These are phyloP conservation scores for Oidium heveae DNA, from an alignment of 2,329 filamentous ascomycete species.

Conservation along the genomic window DNA sequence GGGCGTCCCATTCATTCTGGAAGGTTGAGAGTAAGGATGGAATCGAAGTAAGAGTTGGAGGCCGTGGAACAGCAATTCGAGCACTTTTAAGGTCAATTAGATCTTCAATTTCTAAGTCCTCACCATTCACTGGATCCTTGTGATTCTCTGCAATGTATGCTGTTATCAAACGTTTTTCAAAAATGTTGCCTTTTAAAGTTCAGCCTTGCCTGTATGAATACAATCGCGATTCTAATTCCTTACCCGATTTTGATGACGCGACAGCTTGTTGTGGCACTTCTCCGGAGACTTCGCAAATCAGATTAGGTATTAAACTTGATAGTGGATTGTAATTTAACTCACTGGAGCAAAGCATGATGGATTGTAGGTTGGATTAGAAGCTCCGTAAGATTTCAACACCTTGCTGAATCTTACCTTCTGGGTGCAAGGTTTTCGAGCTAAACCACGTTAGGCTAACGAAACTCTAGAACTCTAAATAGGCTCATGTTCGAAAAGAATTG, in stretches of 20 bases:
- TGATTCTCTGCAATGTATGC: slow-evolving; percentile 84
- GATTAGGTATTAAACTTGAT: slow-evolving; percentile 7
- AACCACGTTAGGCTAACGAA: no score
- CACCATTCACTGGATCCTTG: slow-evolving; percentile 73
- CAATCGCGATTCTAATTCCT: slow-evolving; percentile 13
- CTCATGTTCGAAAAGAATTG: no score
- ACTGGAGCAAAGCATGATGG: slow-evolving; percentile 40
- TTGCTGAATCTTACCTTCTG: no score
- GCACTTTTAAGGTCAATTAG: slow-evolving; percentile 68
- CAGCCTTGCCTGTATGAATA: slow-evolving; percentile 2
- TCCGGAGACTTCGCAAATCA: slow-evolving; percentile 47
- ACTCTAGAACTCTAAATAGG: no score
- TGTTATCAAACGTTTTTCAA: slow-evolving; percentile 86
- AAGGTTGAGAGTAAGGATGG: slow-evolving; percentile 83
- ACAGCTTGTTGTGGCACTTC: slow-evolving; percentile 89
- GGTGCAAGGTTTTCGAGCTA: no score
- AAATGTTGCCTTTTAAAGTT: slow-evolving; percentile 43
- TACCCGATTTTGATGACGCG: slow-evolving; percentile 82
- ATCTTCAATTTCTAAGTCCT: slow-evolving; percentile 62
- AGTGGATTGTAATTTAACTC: slow-evolving; percentile 16
- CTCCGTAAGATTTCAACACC: no score
- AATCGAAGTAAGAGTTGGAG: slow-evolving; percentile 85
- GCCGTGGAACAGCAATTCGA: slow-evolving; percentile 64
- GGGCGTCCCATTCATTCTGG: slow-evolving; percentile 93
- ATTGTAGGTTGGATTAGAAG: not conserved